phyloP scores from a whole-genome alignment of 495 filamentous ascomycete species.

The Venustampulla echinocandica region DNA sequence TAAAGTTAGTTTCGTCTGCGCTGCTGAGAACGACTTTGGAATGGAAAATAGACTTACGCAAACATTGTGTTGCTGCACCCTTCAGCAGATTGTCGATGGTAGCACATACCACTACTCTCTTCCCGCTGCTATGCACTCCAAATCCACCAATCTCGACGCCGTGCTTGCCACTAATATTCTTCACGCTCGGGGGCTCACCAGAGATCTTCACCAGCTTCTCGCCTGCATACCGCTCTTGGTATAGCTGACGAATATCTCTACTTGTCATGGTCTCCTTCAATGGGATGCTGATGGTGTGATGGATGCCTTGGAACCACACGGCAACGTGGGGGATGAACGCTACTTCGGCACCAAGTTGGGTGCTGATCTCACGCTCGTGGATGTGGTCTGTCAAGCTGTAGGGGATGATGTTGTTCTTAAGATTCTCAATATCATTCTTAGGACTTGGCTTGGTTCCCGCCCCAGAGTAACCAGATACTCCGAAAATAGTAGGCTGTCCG shows the following conservation, averaged over 20 bases:
- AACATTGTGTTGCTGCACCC: constrained; percentile 91
- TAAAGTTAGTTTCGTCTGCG: background rate
- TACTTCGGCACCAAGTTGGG: constrained; percentile 65
- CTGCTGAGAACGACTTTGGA: constrained; percentile 1
- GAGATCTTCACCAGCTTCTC: constrained; percentile 89
- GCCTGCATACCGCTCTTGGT: constrained; percentile 91
- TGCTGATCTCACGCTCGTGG: constrained; percentile 84
- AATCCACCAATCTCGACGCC: constrained; percentile 94
- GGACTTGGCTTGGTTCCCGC: constrained; percentile 92
- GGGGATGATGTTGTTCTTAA: constrained; percentile 84
- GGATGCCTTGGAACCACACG: constrained; percentile 96
- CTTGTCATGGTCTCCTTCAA: constrained; percentile 75
- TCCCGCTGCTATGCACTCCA: constrained; percentile 77
- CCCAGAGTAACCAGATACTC: constrained; percentile 91
- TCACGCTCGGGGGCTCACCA: constrained; percentile 82
- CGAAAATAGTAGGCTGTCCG: constrained; percentile 79
- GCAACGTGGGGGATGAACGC: constrained; percentile 94
- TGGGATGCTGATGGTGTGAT: constrained; percentile 84
- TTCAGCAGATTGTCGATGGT: constrained; percentile 98
- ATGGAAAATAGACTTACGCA: constrained; percentile 53
- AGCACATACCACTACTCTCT: constrained; percentile 86
- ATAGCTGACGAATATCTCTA: constrained; percentile 87
- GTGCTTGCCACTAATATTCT: constrained; percentile 81
- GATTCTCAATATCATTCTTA: constrained; percentile 87
- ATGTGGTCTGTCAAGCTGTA: constrained; percentile 94